These are phyloP conservation scores for Astrephomene gubernaculifera DNA, from an alignment of 139 green algal species.

Conservation along the genomic window DNA sequence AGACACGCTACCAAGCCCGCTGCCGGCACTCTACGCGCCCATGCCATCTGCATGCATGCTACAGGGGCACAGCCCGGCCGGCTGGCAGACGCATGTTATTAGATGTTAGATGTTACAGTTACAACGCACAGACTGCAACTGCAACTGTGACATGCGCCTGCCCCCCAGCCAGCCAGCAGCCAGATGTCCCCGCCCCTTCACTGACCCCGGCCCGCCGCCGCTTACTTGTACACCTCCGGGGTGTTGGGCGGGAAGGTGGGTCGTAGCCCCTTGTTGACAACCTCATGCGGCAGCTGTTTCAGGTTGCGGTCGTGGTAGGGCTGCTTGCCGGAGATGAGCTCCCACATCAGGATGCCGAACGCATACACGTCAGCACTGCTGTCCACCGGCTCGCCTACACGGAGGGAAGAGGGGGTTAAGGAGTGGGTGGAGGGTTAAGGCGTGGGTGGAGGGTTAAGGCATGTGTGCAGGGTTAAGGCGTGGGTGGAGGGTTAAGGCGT, in stretches of 20 bases:
- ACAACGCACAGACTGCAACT: no score
- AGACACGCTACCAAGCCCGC: no score
- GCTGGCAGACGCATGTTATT: no score
- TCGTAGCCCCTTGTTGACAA: constrained; percentile 42
- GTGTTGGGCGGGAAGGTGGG: constrained; percentile 37
- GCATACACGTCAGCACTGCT: constrained; percentile 35
- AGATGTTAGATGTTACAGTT: no score
- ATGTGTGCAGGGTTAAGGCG: neutral
- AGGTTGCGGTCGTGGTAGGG: constrained; percentile 48
- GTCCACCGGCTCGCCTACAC: constrained; percentile 31
- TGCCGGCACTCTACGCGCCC: no score
- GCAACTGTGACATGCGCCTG: no score
- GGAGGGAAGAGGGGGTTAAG: no score
- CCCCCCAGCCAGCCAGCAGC: no score
- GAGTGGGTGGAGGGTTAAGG: no score
- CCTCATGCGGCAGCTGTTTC: constrained; percentile 45
- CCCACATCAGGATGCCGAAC: constrained; percentile 46
- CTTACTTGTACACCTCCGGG: constrained; percentile 41
- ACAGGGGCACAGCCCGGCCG: no score
- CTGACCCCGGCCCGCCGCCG: neutral
- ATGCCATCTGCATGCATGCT: no score
- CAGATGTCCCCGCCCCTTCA: neutral
- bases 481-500: no score
- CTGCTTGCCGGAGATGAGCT: constrained; percentile 40
- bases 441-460: neutral